phyloP scores from a whole-genome alignment of 78 protist genomes.

The Mastigamoeba balamuthi region DNA sequence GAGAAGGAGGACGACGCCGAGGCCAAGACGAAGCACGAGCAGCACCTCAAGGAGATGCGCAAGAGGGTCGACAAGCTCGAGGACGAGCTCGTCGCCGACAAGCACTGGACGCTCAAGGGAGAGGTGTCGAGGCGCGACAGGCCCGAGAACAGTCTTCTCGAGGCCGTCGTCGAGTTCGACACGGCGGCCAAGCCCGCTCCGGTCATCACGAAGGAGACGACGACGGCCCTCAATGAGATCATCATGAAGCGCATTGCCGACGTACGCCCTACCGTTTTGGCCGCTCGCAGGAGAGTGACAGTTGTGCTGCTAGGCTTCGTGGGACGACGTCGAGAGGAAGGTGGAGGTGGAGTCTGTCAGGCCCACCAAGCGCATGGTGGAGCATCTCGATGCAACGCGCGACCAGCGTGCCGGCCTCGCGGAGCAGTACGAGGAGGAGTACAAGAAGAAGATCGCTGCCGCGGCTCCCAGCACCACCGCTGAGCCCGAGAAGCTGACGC shows the following conservation, averaged over 20 bases:
- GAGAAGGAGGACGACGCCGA: no score
- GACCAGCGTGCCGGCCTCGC: no score
- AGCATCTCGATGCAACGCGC: no score
- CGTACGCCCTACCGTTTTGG: no score
- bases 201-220: slow-evolving; percentile 20
- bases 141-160: slow-evolving; percentile 35
- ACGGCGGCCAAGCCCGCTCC: slow-evolving; percentile 25
- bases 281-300: no score
- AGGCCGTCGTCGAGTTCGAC: slow-evolving; percentile 37
- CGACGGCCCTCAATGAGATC: slow-evolving; percentile 20
- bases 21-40: background rate
- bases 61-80: background rate
- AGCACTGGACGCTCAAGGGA: background rate
- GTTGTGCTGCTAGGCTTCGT: no score
- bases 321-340: no score
- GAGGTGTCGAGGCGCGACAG: slow-evolving; percentile 11
- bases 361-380: no score
- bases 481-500: background rate
- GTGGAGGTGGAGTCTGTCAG: no score
- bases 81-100: background rate
- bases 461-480: no score
- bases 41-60: background rate
- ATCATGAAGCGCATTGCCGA: slow-evolving; percentile 38
- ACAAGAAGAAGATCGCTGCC: no score
- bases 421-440: no score